phyloP scores from a whole-genome alignment of 208 protist genomes.

The Naegleria fowleri region DNA sequence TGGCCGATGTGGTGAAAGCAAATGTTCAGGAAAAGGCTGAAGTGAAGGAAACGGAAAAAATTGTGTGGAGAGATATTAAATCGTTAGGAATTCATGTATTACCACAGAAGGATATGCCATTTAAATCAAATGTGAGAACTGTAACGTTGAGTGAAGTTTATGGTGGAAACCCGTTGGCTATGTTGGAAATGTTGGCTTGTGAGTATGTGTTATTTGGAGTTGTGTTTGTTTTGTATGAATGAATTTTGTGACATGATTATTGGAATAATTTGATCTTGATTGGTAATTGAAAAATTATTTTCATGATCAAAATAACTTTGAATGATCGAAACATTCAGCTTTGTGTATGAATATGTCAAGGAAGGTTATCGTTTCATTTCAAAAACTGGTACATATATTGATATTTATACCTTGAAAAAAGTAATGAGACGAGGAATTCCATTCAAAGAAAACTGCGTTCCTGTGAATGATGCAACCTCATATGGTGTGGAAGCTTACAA shows the following conservation, averaged over 20 bases:
- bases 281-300: no score
- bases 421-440: neutral
- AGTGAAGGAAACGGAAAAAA: neutral
- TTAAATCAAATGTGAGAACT: neutral
- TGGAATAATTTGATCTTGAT: neutral
- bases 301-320: no score
- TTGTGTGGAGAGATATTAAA: neutral
- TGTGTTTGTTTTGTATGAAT: neutral
- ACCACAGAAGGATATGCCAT: neutral
- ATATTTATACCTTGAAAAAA: neutral
- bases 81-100: neutral
- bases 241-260: neutral
- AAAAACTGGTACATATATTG: neutral
- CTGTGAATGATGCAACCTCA: neutral
- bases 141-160: neutral
- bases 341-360: neutral
- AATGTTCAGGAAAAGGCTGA: neutral
- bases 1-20: neutral
- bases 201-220: neutral
- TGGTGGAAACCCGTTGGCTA: neutral
- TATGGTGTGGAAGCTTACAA: neutral
- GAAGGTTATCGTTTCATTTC: neutral
- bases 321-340: no score
- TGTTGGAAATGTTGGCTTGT: neutral
- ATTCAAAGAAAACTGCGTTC: no score